Evolutionary conservation across 1,139 yeast species (phyloP), one percentile per base, ranked within the genome.

Genomic region (Zygosaccharomyces sapae): DNA sequence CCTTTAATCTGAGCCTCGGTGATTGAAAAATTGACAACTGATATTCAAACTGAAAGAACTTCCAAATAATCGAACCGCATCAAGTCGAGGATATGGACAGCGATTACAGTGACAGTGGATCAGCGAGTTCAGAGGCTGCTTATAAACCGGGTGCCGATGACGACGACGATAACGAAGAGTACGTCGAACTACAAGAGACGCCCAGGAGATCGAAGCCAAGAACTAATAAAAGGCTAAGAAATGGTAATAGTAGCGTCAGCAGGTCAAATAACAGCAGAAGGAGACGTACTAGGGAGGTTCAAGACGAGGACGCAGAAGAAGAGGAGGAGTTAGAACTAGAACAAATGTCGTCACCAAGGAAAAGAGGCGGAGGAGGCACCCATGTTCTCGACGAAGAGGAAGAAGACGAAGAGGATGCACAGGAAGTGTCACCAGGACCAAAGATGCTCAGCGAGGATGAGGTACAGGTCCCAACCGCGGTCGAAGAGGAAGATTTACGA

Each of bases 401-500:
- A 6, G 54, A 45, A 9, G 56, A 48, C 4, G 52, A 48, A 19
- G 44, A 41, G 16, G 54, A 41, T 4, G 51, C 46, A 16, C 48
- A 44, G n/a, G n/a, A n/a, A n/a, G n/a, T 39, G 12, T 46, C 38
- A 10, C 30, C 43, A n/a, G 46, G 42, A 12, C 19, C 36, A 16
- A 46, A 45, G n/a, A 9, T 43, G 22, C 52, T 47, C 3, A 48
- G 47, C 5, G 52, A 52, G n/a, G 54, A 52, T 12, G 48, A 43
- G 12, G 43, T 49, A 12, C 42, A 34, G 22, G 36, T 39, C 9
- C 37, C 45, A 10, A 38, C 43, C n/a, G 46, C 43, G 9, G 39
- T 22, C n/a, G 51, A 55, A 3, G 55, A 53, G 16, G 52, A 39
- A 7, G 52, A 46, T 18, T 49, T 51, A 18, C 50, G 52, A 22